Evolutionary conservation across 495 filamentous ascomycete genomes (phyloP).

Genomic region (Terfezia boudieri): DNA sequence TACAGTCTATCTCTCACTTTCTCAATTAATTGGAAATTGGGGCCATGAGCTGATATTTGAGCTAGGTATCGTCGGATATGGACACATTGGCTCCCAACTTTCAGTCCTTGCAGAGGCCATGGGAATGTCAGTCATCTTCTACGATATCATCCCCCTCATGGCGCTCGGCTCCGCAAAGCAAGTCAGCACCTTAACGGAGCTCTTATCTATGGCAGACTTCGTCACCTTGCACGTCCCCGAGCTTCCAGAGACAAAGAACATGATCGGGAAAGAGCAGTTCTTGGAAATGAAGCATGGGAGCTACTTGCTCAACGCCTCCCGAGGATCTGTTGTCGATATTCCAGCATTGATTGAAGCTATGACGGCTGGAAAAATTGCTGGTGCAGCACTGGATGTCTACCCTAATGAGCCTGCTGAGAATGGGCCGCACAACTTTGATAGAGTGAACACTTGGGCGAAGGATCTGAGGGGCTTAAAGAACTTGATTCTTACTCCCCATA

Average conservation of each 20-base stretch:
- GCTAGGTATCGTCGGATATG: slow-evolving; percentile 79
- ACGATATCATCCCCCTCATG: slow-evolving; percentile 84
- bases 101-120: slow-evolving; percentile 92
- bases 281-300: slow-evolving; percentile 76
- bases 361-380: slow-evolving; percentile 71
- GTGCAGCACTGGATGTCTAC: slow-evolving; percentile 89
- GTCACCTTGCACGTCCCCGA: slow-evolving; percentile 89
- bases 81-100: slow-evolving; percentile 91
- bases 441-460: slow-evolving; percentile 68
- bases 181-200: slow-evolving; percentile 48
- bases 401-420: slow-evolving; percentile 84
- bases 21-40: not conserved
- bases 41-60: not conserved
- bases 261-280: slow-evolving; percentile 60
- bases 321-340: slow-evolving; percentile 85
- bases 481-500: slow-evolving; percentile 85
- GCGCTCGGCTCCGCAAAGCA: slow-evolving; percentile 69
- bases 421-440: slow-evolving; percentile 67
- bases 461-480: slow-evolving; percentile 75
- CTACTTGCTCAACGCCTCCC: slow-evolving; percentile 89
- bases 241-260: slow-evolving; percentile 67
- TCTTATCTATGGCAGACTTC: slow-evolving; percentile 69
- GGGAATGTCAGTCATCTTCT: slow-evolving; percentile 94
- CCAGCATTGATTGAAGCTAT: slow-evolving; percentile 62
- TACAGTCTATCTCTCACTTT: not conserved